A percentile compares a stretch with the other conserved stretches of the same genome.
Conservation (phyloP, 257 asterid genomes). For the Solanum habrochaites region DNA sequence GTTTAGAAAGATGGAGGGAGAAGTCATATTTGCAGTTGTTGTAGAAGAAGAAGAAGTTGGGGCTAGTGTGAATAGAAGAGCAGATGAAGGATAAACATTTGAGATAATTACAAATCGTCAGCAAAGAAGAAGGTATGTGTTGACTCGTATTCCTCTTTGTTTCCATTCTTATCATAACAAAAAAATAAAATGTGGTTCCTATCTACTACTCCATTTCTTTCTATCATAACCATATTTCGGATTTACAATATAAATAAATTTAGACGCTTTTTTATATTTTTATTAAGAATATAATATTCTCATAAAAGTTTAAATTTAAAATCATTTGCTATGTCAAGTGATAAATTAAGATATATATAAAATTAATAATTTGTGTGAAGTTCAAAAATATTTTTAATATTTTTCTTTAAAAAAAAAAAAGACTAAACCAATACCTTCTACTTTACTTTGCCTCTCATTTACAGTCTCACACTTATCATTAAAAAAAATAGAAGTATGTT, state of each 20-base stretch:
- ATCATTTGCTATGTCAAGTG: too few relatives aligned
- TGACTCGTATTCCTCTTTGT: background rate
- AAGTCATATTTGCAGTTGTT: background rate
- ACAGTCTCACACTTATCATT: background rate
- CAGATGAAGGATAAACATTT: background rate
- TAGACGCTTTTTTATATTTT: too few relatives aligned
- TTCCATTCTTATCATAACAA: background rate
- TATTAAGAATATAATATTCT: rapidly evolving
- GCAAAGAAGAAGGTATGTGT: background rate
- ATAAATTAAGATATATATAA: too few relatives aligned
- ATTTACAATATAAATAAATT: too few relatives aligned
- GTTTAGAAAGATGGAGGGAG: background rate
- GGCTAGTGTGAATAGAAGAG: background rate
- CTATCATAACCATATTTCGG: background rate
- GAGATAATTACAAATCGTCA: background rate
- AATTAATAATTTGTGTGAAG: too few relatives aligned
- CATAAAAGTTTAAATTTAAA: rapidly evolving
- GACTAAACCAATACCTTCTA: background rate
- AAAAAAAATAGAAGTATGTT: too few relatives aligned
- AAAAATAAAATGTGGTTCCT: background rate
- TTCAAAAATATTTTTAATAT: too few relatives aligned
- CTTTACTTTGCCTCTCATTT: background rate
- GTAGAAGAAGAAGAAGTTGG: background rate
- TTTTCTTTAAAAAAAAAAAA: too few relatives aligned
- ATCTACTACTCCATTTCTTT: background rate